Conservation (phyloP, 2,329 filamentous ascomycete species). For the Clonostachys chloroleuca region DNA sequence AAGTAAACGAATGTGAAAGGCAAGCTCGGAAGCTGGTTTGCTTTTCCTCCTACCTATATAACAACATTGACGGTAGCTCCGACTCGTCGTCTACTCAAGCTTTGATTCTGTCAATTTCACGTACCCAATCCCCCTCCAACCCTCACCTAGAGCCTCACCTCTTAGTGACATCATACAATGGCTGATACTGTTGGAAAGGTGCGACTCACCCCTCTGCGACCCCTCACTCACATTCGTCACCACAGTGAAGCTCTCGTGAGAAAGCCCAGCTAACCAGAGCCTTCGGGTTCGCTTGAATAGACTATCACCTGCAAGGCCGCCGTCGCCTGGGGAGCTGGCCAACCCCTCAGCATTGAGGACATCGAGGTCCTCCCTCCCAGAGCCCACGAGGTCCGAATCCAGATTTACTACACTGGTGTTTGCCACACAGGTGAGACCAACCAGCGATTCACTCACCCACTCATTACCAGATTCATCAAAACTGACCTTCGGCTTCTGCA, state of each 20-base stretch:
- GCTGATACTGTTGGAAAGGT: conserved; percentile 50
- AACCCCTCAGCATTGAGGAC: conserved; percentile 85
- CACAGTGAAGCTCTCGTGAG: background rate
- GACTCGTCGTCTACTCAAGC: conserved; percentile 11
- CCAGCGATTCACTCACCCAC: background rate
- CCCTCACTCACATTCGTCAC: conserved; percentile 9
- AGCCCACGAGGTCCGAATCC: conserved; percentile 92
- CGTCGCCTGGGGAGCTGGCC: conserved; percentile 94
- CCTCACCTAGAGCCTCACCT: conserved; percentile 4
- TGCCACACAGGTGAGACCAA: conserved; percentile 79
- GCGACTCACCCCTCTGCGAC: conserved; percentile 10
- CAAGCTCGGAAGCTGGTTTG: no score
- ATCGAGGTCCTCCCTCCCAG: conserved; percentile 85
- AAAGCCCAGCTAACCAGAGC: background rate
- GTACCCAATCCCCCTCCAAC: background rate
- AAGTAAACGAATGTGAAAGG: background rate
- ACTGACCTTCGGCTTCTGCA: conserved; percentile 18
- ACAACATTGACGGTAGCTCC: no score
- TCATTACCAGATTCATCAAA: background rate
- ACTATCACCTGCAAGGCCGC: conserved; percentile 96
- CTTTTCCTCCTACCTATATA: no score
- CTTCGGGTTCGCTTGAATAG: conserved; percentile 34
- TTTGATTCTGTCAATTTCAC: conserved; percentile 1
- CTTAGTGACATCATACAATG: conserved; percentile 23
- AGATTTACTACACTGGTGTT: conserved; percentile 97